Percentiles rank a stretch among this genome's conserved stretches.
phyloP scores from a whole-genome alignment of 441 rosid genomes.

The Mallotus japonicus region DNA sequence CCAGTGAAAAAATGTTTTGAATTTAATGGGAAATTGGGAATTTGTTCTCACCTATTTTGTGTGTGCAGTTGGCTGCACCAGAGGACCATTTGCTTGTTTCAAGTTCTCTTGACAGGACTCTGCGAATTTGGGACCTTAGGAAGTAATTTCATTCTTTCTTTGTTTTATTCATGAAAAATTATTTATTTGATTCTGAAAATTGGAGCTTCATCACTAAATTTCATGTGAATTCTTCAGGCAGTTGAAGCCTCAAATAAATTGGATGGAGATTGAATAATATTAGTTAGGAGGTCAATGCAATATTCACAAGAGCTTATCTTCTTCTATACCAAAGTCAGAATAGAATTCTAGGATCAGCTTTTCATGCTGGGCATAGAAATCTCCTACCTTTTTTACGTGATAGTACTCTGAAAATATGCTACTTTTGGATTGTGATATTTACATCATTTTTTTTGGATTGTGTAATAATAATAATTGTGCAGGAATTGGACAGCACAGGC shows the following conservation, averaged over 20 bases:
- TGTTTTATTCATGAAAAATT: not conserved
- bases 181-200: not conserved
- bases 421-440: not conserved
- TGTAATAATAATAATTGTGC: constrained; percentile 19
- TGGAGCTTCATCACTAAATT: constrained; percentile 1
- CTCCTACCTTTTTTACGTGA: not conserved
- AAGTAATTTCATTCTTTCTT: constrained; percentile 39
- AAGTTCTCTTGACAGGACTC: constrained; percentile 81
- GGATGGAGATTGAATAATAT: not conserved
- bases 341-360: not conserved
- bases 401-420: not conserved
- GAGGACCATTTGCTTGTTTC: constrained; percentile 87
- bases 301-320: not conserved
- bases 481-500: constrained; percentile 65
- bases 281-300: not conserved
- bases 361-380: not conserved
- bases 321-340: not conserved
- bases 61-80: constrained; percentile 73
- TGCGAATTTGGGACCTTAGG: constrained; percentile 89
- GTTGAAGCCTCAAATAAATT: not conserved
- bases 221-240: constrained; percentile 3
- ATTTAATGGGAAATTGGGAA: constrained; percentile 17
- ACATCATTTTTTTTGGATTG: no score
- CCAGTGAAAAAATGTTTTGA: constrained; percentile 7
- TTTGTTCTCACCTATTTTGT: constrained; percentile 20